Conservation (phyloP, 257 asterid genomes). For the Paraleonurus japonicus region DNA sequence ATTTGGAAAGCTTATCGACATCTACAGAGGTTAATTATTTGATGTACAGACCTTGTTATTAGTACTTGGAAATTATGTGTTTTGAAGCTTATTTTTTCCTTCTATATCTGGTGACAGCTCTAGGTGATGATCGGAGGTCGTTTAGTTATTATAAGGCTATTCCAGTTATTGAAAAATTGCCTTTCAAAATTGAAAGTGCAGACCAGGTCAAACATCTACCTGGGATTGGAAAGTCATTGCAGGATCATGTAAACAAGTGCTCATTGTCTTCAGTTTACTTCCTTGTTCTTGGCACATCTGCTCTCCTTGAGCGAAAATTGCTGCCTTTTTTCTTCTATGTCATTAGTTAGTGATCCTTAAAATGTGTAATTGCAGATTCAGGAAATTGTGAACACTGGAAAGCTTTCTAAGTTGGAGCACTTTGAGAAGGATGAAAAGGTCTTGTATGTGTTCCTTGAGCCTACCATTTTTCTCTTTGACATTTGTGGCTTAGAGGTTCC, state of each 20-base stretch:
- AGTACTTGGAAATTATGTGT: slow-evolving; percentile 16
- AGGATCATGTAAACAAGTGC: slow-evolving; percentile 73
- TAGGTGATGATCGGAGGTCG: slow-evolving; percentile 94
- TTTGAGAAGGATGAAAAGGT: slow-evolving; percentile 97
- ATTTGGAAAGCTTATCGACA: slow-evolving; percentile 86
- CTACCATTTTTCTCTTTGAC: background rate
- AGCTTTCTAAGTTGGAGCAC: slow-evolving; percentile 90
- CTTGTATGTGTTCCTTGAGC: slow-evolving; percentile 21
- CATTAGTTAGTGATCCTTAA: slow-evolving; percentile 30
- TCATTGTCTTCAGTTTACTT: slow-evolving; percentile 17
- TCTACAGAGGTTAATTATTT: slow-evolving; percentile 71
- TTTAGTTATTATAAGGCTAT: slow-evolving; percentile 94
- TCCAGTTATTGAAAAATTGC: slow-evolving; percentile 86
- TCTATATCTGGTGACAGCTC: slow-evolving; percentile 48
- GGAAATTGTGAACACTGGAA: slow-evolving; percentile 93
- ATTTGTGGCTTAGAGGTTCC: background rate
- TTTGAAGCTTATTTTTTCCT: slow-evolving; percentile 15
- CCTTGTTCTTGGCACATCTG: background rate
- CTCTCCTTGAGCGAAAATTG: slow-evolving; percentile 14
- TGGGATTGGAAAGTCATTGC: slow-evolving; percentile 86
- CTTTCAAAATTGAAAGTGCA: slow-evolving; percentile 74
- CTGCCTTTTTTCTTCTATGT: slow-evolving; percentile 9
- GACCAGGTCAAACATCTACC: slow-evolving; percentile 88
- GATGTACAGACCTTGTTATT: slow-evolving; percentile 10
- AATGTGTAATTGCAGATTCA: slow-evolving; percentile 61